A percentile compares a stretch with the other conserved stretches of the same genome.
These are phyloP conservation scores for Hamigera avellanea DNA, from an alignment of 495 filamentous ascomycete species.

Conservation along the genomic window DNA sequence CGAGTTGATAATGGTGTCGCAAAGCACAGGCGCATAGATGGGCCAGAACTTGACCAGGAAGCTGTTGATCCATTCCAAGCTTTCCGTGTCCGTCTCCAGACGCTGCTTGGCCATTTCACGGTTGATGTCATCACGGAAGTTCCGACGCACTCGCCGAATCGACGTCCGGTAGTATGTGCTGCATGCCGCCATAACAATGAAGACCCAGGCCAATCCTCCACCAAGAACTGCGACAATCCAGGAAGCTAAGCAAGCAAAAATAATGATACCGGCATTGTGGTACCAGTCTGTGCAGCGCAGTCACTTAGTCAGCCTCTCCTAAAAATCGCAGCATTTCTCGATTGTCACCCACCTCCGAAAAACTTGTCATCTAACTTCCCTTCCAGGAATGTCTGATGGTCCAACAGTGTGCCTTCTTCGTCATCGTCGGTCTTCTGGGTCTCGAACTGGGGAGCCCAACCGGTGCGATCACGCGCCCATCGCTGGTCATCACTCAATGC, in stretches of 20 bases:
- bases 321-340: slow-evolving; percentile 1
- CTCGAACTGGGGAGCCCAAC: slow-evolving; percentile 84
- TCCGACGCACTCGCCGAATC: slow-evolving; percentile 81
- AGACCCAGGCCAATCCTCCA: slow-evolving; percentile 85
- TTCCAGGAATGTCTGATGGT: slow-evolving; percentile 85
- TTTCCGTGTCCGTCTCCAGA: slow-evolving; percentile 87
- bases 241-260: slow-evolving; percentile 82
- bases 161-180: slow-evolving; percentile 96
- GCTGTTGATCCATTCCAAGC: slow-evolving; percentile 97
- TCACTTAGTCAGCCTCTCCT: slow-evolving; percentile 1
- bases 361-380: slow-evolving; percentile 76
- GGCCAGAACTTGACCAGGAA: slow-evolving; percentile 99
- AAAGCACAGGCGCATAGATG: slow-evolving; percentile 90
- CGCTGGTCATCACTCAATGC: slow-evolving; percentile 45
- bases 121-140: slow-evolving; percentile 88
- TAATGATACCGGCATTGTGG: slow-evolving; percentile 84
- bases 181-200: slow-evolving; percentile 83
- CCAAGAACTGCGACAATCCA: slow-evolving; percentile 85
- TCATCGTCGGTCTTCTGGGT: slow-evolving; percentile 37
- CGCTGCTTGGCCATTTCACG: slow-evolving; percentile 86
- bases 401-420: slow-evolving; percentile 58
- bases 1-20: slow-evolving; percentile 78
- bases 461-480: slow-evolving; percentile 59
- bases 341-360: slow-evolving; percentile 76
- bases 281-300: slow-evolving; percentile 68